phyloP scores from a whole-genome alignment of 148 eudicot genomes.

The Nepenthes gracilis region DNA sequence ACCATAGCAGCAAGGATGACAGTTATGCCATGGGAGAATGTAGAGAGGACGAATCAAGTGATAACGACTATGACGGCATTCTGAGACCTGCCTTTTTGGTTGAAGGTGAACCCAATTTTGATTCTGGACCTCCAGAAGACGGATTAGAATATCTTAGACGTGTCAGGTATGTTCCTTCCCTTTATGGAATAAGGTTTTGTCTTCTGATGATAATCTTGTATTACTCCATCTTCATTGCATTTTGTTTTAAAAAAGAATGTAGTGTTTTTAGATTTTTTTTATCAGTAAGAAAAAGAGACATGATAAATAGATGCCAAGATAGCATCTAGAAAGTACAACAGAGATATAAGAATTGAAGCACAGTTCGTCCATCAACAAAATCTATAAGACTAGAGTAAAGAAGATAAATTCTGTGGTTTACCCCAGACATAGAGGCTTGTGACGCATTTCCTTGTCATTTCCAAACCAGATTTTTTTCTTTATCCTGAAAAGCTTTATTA shows the following conservation, averaged over 20 bases:
- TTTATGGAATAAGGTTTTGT: background rate
- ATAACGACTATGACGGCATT: slow-evolving; percentile 57
- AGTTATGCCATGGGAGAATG: slow-evolving; percentile 27
- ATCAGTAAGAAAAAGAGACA: too few species aligned
- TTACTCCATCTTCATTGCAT: background rate
- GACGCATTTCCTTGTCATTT: too few species aligned
- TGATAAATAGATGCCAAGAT: too few species aligned
- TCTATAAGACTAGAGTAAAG: too few species aligned
- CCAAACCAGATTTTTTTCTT: too few species aligned
- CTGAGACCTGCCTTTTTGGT: slow-evolving; percentile 74
- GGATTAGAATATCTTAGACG: slow-evolving; percentile 93
- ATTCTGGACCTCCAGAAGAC: slow-evolving; percentile 90
- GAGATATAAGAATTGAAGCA: too few species aligned
- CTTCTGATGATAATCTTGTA: background rate
- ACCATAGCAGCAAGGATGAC: slow-evolving; percentile 11
- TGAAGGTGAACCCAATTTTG: slow-evolving; percentile 87
- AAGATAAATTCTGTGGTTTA: too few species aligned
- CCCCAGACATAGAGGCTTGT: too few species aligned
- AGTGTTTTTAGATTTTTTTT: too few species aligned
- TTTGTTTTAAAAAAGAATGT: background rate
- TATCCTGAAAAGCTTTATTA: too few species aligned
- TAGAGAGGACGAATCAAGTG: slow-evolving; percentile 56
- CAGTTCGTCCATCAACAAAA: too few species aligned
- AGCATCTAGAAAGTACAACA: too few species aligned
- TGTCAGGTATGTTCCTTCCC: slow-evolving; percentile 49